Evolutionary conservation across 1,139 yeast species (phyloP).

Genomic region (Petasospora fabianii): DNA sequence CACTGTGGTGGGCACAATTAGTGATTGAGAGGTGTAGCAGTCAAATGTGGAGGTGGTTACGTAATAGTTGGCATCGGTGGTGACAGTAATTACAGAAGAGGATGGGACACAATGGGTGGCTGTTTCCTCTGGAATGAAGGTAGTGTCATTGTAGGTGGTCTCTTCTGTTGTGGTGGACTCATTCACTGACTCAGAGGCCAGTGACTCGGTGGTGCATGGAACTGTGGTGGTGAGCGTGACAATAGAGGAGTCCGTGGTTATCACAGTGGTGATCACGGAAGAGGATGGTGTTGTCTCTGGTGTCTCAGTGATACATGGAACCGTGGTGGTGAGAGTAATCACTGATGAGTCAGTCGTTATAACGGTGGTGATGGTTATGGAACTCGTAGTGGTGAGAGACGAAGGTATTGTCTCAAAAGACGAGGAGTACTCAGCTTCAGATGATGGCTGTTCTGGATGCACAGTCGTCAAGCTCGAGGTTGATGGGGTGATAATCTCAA

Average conservation of each 20-base stretch:
- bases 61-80: conserved; percentile 1
- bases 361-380: background rate
- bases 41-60: background rate
- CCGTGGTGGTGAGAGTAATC: background rate
- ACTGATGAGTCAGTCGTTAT: background rate
- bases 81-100: conserved; percentile 3
- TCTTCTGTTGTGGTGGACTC: background rate
- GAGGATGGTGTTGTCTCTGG: background rate
- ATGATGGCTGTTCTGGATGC: no score
- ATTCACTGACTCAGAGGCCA: background rate
- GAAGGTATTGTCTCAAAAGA: background rate
- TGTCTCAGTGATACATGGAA: background rate
- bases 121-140: background rate
- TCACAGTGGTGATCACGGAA: background rate
- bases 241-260: background rate
- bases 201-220: background rate
- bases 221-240: background rate
- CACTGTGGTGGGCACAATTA: background rate
- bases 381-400: no score
- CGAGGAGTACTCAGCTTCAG: background rate
- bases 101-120: background rate
- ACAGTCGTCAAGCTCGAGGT: no score
- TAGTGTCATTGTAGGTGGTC: background rate
- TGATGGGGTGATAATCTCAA: background rate
- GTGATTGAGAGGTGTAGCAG: background rate